Conservation (phyloP, 2,329 filamentous ascomycete species). For the Aureobasidium sp. region DNA sequence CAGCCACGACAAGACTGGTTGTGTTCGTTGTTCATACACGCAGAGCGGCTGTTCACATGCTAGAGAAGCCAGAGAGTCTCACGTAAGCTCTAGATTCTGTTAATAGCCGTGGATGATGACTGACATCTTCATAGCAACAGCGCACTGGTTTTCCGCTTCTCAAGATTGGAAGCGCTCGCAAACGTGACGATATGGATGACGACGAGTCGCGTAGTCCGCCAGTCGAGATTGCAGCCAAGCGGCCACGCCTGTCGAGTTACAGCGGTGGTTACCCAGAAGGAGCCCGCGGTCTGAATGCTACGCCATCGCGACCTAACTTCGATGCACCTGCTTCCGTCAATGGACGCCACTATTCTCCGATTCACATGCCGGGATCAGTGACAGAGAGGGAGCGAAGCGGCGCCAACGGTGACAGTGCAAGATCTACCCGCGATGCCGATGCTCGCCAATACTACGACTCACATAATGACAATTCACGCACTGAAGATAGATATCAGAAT, state of each 20-base stretch:
- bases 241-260: constrained; percentile 8
- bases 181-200: constrained; percentile 10
- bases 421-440: neutral
- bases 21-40: constrained; percentile 13
- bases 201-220: constrained; percentile 7
- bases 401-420: neutral
- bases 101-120: neutral
- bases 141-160: constrained; percentile 8
- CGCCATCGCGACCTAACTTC: neutral
- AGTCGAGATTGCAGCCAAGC: constrained; percentile 1
- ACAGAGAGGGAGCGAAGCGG: neutral
- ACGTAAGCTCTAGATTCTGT: neutral
- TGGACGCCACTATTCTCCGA: neutral
- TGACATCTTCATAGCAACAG: constrained; percentile 2
- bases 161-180: neutral
- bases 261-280: neutral
- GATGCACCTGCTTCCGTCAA: neutral
- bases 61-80: constrained; percentile 13
- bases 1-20: constrained; percentile 14
- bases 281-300: neutral
- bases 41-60: constrained; percentile 13
- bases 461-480: neutral
- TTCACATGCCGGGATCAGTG: neutral
- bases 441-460: constrained; percentile 5
- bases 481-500: constrained; percentile 2